Evolutionary conservation across 1,139 yeast species (phyloP).

Genomic region (Blastobotrys malaysiensis): DNA sequence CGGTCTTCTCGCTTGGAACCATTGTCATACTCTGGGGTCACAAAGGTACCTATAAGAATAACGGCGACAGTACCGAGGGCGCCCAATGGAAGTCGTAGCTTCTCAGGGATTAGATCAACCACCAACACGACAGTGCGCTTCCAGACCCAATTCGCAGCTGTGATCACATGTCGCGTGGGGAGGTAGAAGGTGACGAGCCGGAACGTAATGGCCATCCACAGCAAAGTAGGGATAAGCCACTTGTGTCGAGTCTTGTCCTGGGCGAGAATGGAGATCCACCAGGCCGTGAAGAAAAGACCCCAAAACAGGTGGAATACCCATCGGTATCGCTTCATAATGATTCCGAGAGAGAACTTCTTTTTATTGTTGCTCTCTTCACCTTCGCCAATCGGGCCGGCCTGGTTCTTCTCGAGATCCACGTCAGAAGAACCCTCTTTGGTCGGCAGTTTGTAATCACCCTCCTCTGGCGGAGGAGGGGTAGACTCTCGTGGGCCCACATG

Average conservation of each 20-base stretch:
- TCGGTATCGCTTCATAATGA: slow-evolving; percentile 17
- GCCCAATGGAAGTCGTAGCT: slow-evolving; percentile 43
- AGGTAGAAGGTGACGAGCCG: slow-evolving; percentile 52
- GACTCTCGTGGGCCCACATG: slow-evolving; percentile 24
- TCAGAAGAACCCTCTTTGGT: slow-evolving; percentile 6
- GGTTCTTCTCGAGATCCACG: slow-evolving; percentile 15
- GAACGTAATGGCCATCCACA: slow-evolving; percentile 51
- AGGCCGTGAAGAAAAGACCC: slow-evolving; percentile 50
- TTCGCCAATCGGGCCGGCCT: slow-evolving; percentile 3
- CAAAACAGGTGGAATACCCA: slow-evolving; percentile 29
- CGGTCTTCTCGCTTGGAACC: slow-evolving; percentile 48
- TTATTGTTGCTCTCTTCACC: slow-evolving; percentile 7
- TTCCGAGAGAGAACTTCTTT: slow-evolving; percentile 7
- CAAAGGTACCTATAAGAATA: slow-evolving; percentile 51
- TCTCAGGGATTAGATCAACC: slow-evolving; percentile 38
- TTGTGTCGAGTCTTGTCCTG: slow-evolving; percentile 48
- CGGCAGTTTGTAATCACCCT: slow-evolving; percentile 13
- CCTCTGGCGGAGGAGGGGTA: slow-evolving; percentile 11
- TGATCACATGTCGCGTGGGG: slow-evolving; percentile 36
- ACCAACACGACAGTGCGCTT: slow-evolving; percentile 37
- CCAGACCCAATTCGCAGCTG: slow-evolving; percentile 40
- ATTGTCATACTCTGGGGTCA: slow-evolving; percentile 43
- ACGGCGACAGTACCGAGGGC: slow-evolving; percentile 45
- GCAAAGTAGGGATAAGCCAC: slow-evolving; percentile 61
- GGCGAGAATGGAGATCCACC: slow-evolving; percentile 60